Percentiles rank a stretch among this genome's conserved stretches.
Conservation (phyloP, 2,329 filamentous ascomycete genomes). For the Dactylella cylindrospora region DNA sequence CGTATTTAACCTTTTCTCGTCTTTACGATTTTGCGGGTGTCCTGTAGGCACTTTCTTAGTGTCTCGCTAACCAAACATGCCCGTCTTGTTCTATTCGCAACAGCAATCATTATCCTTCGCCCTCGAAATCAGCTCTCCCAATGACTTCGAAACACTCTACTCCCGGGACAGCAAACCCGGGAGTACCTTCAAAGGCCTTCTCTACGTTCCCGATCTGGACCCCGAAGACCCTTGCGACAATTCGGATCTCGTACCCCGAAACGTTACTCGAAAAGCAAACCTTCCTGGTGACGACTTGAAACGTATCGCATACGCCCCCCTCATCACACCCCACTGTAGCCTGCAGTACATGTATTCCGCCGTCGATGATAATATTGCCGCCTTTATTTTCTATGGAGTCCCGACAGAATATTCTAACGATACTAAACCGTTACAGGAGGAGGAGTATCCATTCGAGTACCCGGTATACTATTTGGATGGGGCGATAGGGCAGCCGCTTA, state of each 20-base stretch:
- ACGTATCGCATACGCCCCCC: conserved; percentile 80
- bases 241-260: conserved; percentile 67
- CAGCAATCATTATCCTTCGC: conserved; percentile 40
- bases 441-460: conserved; percentile 63
- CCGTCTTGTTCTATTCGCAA: too few species aligned
- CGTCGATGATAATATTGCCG: conserved; percentile 62
- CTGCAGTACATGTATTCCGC: conserved; percentile 68
- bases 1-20: conserved; percentile 1
- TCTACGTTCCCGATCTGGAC: conserved; percentile 77
- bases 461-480: conserved; percentile 82
- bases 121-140: conserved; percentile 36
- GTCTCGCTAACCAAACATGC: conserved; percentile 10
- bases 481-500: conserved; percentile 65
- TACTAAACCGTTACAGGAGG: conserved; percentile 65
- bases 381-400: conserved; percentile 66
- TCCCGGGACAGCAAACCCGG: conserved; percentile 31
- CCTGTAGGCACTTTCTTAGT: background rate
- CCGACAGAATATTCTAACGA: conserved; percentile 51
- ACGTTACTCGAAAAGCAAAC: conserved; percentile 72
- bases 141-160: conserved; percentile 38
- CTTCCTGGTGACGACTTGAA: conserved; percentile 70
- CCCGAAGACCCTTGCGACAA: conserved; percentile 64
- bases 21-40: too few species aligned
- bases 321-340: conserved; percentile 75
- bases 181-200: conserved; percentile 60